These are phyloP conservation scores for Aspergillus candidus DNA, from an alignment of 2,329 filamentous ascomycete genomes.

Conservation along the genomic window DNA sequence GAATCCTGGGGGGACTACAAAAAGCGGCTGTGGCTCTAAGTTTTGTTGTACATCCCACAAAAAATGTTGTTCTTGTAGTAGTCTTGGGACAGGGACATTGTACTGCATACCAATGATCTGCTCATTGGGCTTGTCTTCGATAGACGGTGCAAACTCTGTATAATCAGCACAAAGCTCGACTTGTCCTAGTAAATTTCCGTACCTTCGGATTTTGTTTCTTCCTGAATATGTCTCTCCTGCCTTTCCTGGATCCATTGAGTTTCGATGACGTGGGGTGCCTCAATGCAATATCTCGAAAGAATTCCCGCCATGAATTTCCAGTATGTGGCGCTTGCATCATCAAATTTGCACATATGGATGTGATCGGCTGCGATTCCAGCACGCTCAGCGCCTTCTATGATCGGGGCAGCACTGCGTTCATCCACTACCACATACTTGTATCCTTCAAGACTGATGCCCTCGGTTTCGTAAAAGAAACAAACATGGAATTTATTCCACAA, in stretches of 20 bases:
- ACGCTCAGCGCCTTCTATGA: constrained; percentile 62
- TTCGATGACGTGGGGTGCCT: constrained; percentile 50
- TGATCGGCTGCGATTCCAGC: constrained; percentile 72
- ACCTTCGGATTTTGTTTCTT: constrained; percentile 33
- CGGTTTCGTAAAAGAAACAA: constrained; percentile 70
- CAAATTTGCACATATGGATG: constrained; percentile 66
- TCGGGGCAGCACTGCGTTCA: constrained; percentile 61
- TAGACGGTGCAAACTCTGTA: constrained; percentile 7
- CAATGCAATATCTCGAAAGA: constrained; percentile 41
- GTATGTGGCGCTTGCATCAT: constrained; percentile 57
- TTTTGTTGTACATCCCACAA: constrained; percentile 17
- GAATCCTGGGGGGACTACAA: constrained; percentile 51
- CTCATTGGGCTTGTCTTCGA: neutral
- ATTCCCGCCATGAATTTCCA: constrained; percentile 51
- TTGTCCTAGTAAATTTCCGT: constrained; percentile 29
- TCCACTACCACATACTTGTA: constrained; percentile 62
- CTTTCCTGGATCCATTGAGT: constrained; percentile 58
- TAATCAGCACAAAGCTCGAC: too few relatives aligned
- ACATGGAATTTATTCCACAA: constrained; percentile 65
- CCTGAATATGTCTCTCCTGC: constrained; percentile 29
- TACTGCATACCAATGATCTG: constrained; percentile 17
- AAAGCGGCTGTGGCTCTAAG: constrained; percentile 21
- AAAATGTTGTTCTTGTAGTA: constrained; percentile 17
- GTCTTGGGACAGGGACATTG: constrained; percentile 21
- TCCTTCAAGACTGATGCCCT: constrained; percentile 62